Base-by-base conservation (phyloP, 202 grass and related monocot species). In the Eragrostis tef region DNA sequence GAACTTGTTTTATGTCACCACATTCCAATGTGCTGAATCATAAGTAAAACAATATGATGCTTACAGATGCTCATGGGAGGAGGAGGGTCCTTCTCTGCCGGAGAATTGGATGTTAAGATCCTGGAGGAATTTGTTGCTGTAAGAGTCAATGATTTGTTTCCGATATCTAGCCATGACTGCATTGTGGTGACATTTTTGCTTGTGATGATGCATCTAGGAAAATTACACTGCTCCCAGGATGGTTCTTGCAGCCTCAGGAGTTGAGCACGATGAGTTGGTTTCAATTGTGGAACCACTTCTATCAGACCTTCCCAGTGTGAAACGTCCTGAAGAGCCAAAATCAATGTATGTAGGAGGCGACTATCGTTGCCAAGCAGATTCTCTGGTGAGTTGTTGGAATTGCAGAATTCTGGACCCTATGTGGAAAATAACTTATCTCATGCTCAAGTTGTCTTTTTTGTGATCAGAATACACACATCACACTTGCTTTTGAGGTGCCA, bases 31-130 rank as follows among this genome's bases (percentile, higher is more conserved):
- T 24, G 20, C 54, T 58, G 20, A 58, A 24, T 58, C 46, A 27
- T 80, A 61, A 42, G 61, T 46, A 49, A 66, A 79, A 52, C 36
- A n/a, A 62, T 64, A 83, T 51, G 9, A 74, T 94, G 41, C 72
- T 78, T 89, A 11, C 74, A 97, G 94, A 91, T 97, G 89, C 94
- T 97, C 52, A 91, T 97, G 91, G 94, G 94, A 85, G 91, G 94
- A 79, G 94, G 91, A 57, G 87, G 91, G 19, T 94, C 91, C 61
- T 97, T 97, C 82, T 97, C 94, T 43, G 85, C 91, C 56, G 94
- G 94, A 42, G 94, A n/a, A 60, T 84, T 97, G 72, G 82, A 93
- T 90, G 74, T 51, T 70, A 79, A 26, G 74, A 83, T 68, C 15
- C 67, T 94, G 69, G 89, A 92, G 88, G 70, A 94, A 14, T 94